Conservation (phyloP, 2,329 filamentous ascomycete species). For the Colletotrichum magnum region DNA sequence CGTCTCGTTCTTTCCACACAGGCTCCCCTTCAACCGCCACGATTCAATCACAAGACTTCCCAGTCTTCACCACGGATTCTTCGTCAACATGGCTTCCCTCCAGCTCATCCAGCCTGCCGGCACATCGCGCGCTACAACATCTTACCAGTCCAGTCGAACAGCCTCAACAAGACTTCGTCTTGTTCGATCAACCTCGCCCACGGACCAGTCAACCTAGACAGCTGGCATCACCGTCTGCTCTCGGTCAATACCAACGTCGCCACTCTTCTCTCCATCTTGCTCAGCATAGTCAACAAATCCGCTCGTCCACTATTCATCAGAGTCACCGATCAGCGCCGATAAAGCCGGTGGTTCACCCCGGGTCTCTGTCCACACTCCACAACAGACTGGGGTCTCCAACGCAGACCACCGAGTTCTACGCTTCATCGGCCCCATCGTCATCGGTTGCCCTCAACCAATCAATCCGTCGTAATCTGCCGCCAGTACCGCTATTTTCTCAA, state of each 20-base stretch:
- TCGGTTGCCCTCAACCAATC: conserved; percentile 70
- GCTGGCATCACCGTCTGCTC: conserved; percentile 53
- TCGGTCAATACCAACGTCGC: conserved; percentile 55
- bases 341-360: conserved; percentile 69
- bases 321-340: conserved; percentile 73
- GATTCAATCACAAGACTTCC: conserved; percentile 75
- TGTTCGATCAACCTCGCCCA: conserved; percentile 73
- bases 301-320: conserved; percentile 54
- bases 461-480: conserved; percentile 69
- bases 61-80: conserved; percentile 88
- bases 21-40: conserved; percentile 69
- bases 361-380: conserved; percentile 67
- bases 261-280: conserved; percentile 60
- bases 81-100: conserved; percentile 86
- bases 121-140: conserved; percentile 70
- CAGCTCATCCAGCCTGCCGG: conserved; percentile 75
- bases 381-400: conserved; percentile 67
- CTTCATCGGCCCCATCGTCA: conserved; percentile 75
- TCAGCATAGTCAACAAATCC: conserved; percentile 58
- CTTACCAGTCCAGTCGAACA: conserved; percentile 55
- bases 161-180: conserved; percentile 81
- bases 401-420: conserved; percentile 72
- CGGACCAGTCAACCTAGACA: conserved; percentile 59
- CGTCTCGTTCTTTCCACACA: conserved; percentile 70
- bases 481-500: conserved; percentile 80